Percentiles rank a stretch among this genome's conserved stretches.
phyloP scores from a whole-genome alignment of 2,329 filamentous ascomycete genomes.

The Tolypocladium tropicale region DNA sequence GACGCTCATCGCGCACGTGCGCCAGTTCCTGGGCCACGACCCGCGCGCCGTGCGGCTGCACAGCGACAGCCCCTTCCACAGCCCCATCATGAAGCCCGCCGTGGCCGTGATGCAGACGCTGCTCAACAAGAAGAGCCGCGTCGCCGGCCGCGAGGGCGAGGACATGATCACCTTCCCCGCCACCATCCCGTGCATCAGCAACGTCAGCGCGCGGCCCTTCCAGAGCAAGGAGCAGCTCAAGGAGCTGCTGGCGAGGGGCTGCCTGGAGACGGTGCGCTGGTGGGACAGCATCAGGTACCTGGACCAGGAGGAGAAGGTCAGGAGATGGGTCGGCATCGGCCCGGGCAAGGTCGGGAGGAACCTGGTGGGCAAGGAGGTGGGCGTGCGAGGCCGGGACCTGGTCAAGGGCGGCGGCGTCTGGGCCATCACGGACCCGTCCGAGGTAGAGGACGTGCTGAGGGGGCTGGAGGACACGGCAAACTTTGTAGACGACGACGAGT shows the following conservation, averaged over 20 bases:
- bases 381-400: constrained; percentile 66
- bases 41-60: constrained; percentile 79
- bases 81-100: constrained; percentile 81
- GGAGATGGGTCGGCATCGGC: constrained; percentile 83
- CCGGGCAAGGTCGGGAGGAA: constrained; percentile 91
- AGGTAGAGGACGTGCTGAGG: constrained; percentile 58
- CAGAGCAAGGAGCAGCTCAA: constrained; percentile 62
- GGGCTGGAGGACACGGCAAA: constrained; percentile 55
- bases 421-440: constrained; percentile 74
- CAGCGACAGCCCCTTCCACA: constrained; percentile 84
- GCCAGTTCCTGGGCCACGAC: constrained; percentile 86
- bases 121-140: constrained; percentile 48
- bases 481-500: constrained; percentile 37
- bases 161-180: constrained; percentile 70
- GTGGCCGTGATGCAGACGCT: constrained; percentile 61
- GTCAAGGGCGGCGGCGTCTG: constrained; percentile 88
- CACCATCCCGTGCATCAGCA: constrained; percentile 68
- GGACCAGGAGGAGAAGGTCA: constrained; percentile 71
- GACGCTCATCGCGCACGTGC: constrained; percentile 70
- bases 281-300: constrained; percentile 89
- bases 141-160: constrained; percentile 40
- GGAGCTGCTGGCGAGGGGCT: constrained; percentile 68
- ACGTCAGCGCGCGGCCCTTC: constrained; percentile 76
- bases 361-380: constrained; percentile 89
- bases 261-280: constrained; percentile 88